A percentile compares a stretch with the other conserved stretches of the same genome.
Conservation (phyloP, 2,329 filamentous ascomycete species). For the Nemania diffusa region DNA sequence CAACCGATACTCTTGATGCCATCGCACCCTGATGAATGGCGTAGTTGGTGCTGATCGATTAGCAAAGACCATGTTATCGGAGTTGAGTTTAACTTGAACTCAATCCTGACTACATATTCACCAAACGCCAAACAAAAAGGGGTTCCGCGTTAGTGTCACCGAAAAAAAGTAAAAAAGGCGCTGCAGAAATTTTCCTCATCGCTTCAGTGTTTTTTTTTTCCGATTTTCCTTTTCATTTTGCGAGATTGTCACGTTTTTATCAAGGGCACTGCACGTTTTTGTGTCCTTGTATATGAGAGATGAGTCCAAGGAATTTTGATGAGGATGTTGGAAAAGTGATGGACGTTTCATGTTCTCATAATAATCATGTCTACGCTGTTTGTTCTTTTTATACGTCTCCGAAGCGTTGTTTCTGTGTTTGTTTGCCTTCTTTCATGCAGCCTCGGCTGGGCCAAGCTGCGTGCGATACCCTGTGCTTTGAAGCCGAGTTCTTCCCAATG, state of each 20-base stretch:
- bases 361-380: conserved; percentile 37
- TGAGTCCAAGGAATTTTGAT: conserved; percentile 39
- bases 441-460: conserved; percentile 49
- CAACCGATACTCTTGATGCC: background rate
- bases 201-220: conserved; percentile 34
- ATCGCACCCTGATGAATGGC: too few species aligned
- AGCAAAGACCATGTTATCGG: background rate
- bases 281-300: conserved; percentile 48
- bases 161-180: background rate
- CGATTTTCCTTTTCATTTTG: conserved; percentile 35
- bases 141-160: background rate
- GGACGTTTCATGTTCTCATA: conserved; percentile 26
- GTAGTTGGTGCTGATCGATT: background rate
- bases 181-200: conserved; percentile 31
- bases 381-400: conserved; percentile 37
- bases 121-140: conserved; percentile 20
- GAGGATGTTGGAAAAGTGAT: conserved; percentile 34
- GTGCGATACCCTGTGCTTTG: conserved; percentile 50
- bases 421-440: conserved; percentile 48
- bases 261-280: conserved; percentile 32
- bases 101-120: conserved; percentile 2
- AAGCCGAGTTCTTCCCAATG: conserved; percentile 48
- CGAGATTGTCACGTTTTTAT: conserved; percentile 29
- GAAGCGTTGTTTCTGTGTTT: conserved; percentile 35
- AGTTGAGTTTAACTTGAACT: background rate